A percentile compares a stretch with the other conserved stretches of the same genome.
phyloP scores from a whole-genome alignment of 2,329 filamentous ascomycete species.

The Graphiopsis chlorocephala region DNA sequence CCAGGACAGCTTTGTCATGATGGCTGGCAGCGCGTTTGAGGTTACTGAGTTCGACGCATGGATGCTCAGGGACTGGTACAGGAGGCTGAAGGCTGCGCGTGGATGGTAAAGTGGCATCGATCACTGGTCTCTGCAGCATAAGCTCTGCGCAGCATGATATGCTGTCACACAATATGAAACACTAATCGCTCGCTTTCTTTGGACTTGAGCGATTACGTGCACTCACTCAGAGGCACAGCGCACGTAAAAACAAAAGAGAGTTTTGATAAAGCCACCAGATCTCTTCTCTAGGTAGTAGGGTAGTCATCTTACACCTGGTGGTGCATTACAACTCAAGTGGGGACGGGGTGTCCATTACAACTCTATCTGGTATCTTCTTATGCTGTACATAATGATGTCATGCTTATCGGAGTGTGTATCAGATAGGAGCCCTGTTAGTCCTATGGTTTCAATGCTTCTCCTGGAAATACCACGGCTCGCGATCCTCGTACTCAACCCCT shows the following conservation, averaged over 20 bases:
- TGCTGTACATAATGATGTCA: background rate
- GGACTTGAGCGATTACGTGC: too few relatives aligned
- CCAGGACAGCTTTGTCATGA: conserved; percentile 46
- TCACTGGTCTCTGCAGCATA: too few relatives aligned
- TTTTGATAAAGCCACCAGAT: background rate
- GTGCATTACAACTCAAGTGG: too few relatives aligned
- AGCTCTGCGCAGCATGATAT: too few relatives aligned
- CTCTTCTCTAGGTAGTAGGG: background rate
- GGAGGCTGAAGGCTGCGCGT: conserved; percentile 23
- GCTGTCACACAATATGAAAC: too few relatives aligned
- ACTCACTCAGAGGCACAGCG: too few relatives aligned
- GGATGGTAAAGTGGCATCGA: background rate
- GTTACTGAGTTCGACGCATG: conserved; percentile 52
- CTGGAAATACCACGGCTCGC: conserved; percentile 46
- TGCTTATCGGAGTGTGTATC: background rate
- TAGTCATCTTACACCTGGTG: background rate
- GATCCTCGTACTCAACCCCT: conserved; percentile 48
- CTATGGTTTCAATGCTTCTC: conserved; percentile 16
- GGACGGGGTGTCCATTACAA: background rate
- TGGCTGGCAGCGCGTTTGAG: conserved; percentile 41
- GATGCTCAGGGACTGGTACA: conserved; percentile 52
- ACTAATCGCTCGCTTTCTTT: too few relatives aligned
- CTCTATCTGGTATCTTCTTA: background rate
- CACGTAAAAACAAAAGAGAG: too few relatives aligned
- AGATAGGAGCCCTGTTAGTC: background rate